Percentiles rank a stretch among this genome's conserved stretches.
These are phyloP conservation scores for Cladosporium sp. DNA, from an alignment of 2,329 filamentous ascomycete genomes.

Conservation along the genomic window DNA sequence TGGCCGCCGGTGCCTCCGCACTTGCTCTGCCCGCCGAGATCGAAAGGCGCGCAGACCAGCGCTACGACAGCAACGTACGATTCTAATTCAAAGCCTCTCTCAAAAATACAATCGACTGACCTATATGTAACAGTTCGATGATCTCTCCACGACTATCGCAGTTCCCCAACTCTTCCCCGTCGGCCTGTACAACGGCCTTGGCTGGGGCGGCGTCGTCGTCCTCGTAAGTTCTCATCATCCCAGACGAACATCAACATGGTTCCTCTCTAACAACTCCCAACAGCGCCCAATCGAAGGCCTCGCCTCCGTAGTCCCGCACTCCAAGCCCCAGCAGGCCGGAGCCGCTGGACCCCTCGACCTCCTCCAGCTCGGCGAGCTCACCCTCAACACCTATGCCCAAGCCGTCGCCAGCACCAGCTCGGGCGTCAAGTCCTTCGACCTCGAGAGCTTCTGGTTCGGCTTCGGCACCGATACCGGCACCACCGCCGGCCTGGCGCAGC, in stretches of 20 bases:
- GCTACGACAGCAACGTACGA: background rate
- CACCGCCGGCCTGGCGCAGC: constrained; percentile 18
- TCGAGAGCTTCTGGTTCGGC: constrained; percentile 21
- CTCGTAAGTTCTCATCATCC: background rate
- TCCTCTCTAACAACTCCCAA: background rate
- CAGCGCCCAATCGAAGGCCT: constrained; percentile 5
- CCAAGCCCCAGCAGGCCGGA: constrained; percentile 16
- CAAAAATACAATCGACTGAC: background rate
- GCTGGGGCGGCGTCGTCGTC: constrained; percentile 17
- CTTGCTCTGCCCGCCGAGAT: background rate
- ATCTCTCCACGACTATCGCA: background rate
- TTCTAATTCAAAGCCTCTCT: background rate
- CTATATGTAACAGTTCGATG: background rate
- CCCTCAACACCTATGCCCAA: constrained; percentile 19
- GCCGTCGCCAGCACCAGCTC: background rate
- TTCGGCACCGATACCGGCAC: constrained; percentile 20
- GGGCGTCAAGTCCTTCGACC: constrained; percentile 18
- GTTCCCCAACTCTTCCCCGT: constrained; percentile 18
- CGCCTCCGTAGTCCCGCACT: constrained; percentile 19
- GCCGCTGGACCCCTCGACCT: constrained; percentile 21
- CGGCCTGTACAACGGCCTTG: constrained; percentile 15
- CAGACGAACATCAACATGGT: background rate
- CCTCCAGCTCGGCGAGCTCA: constrained; percentile 16
- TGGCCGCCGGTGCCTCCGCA: background rate
- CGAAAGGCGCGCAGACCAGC: background rate